These are phyloP conservation scores for Thecaphora thlaspeos DNA, from an alignment of 1,284 basidiomycete genomes.

Conservation along the genomic window DNA sequence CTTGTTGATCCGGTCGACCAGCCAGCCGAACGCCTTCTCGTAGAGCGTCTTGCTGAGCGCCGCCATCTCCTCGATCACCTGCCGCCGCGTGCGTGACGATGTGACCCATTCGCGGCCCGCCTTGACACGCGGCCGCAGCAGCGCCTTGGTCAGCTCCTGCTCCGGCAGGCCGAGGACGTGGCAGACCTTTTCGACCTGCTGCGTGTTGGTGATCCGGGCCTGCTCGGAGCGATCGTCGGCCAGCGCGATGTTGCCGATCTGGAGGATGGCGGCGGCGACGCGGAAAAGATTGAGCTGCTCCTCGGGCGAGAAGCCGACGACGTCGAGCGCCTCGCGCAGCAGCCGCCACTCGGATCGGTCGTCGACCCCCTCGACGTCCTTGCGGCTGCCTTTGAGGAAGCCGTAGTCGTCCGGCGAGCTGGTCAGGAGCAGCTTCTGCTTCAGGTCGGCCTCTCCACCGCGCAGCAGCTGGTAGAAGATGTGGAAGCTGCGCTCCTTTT, in stretches of 20 bases:
- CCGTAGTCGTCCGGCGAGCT: constrained; percentile 75
- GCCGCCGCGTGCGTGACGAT: constrained; percentile 84
- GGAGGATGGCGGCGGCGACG: constrained; percentile 88
- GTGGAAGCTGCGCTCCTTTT: constrained; percentile 83
- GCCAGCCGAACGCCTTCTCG: constrained; percentile 89
- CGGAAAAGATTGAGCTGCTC: constrained; percentile 93
- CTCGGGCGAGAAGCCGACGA: constrained; percentile 77
- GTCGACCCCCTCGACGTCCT: constrained; percentile 91
- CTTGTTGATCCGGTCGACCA: constrained; percentile 93
- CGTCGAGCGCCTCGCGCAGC: constrained; percentile 77
- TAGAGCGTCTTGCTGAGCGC: constrained; percentile 94
- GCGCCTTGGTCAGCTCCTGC: constrained; percentile 79
- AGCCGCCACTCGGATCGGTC: constrained; percentile 83
- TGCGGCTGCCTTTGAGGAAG: constrained; percentile 83
- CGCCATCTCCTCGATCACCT: constrained; percentile 88
- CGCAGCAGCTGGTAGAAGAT: constrained; percentile 84
- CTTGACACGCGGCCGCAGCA: constrained; percentile 69
- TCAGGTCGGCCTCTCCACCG: constrained; percentile 51
- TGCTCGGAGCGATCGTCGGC: constrained; percentile 81
- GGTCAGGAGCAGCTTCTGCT: constrained; percentile 70
- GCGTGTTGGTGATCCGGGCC: constrained; percentile 68
- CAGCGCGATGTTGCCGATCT: constrained; percentile 90
- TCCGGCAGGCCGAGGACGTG: constrained; percentile 90
- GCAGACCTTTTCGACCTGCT: constrained; percentile 73
- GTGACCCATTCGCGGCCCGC: constrained; percentile 97